Evolutionary conservation across 2,329 filamentous ascomycete species (phyloP).

Genomic region (Aspergillus tanneri): DNA sequence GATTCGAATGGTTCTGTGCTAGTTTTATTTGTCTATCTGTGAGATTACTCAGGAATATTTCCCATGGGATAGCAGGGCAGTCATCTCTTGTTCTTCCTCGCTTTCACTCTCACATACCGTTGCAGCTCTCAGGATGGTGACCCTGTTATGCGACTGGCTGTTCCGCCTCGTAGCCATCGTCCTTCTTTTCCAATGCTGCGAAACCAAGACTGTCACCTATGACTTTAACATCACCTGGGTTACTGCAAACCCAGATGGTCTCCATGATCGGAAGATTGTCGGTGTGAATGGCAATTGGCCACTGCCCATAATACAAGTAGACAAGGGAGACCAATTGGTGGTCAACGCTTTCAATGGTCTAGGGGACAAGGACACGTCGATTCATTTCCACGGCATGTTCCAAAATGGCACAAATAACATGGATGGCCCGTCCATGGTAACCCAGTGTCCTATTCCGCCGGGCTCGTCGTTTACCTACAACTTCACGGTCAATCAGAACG

Average conservation of each 20-base stretch:
- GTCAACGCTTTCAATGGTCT: conserved; percentile 69
- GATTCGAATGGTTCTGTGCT: no score
- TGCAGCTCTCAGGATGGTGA: no score
- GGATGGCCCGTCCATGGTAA: conserved; percentile 69
- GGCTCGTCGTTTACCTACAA: conserved; percentile 64
- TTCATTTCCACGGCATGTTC: conserved; percentile 78
- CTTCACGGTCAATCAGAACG: conserved; percentile 60
- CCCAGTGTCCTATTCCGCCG: conserved; percentile 66
- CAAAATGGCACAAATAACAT: conserved; percentile 73
- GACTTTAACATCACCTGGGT: conserved; percentile 58
- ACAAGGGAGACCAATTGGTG: conserved; percentile 69
- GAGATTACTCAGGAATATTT: no score
- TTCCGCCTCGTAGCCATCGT: no score
- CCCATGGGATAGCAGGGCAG: no score
- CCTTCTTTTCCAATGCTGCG: background rate
- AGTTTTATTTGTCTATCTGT: no score
- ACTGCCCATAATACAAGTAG: conserved; percentile 68
- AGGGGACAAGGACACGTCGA: conserved; percentile 60
- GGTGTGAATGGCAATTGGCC: conserved; percentile 75
- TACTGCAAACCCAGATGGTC: conserved; percentile 56
- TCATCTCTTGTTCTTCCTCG: no score
- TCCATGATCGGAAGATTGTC: conserved; percentile 55
- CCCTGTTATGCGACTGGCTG: no score
- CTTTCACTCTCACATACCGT: no score
- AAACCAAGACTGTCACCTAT: conserved; percentile 39